phyloP scores from a whole-genome alignment of 1,284 basidiomycete species.

The Naganishia sp. region DNA sequence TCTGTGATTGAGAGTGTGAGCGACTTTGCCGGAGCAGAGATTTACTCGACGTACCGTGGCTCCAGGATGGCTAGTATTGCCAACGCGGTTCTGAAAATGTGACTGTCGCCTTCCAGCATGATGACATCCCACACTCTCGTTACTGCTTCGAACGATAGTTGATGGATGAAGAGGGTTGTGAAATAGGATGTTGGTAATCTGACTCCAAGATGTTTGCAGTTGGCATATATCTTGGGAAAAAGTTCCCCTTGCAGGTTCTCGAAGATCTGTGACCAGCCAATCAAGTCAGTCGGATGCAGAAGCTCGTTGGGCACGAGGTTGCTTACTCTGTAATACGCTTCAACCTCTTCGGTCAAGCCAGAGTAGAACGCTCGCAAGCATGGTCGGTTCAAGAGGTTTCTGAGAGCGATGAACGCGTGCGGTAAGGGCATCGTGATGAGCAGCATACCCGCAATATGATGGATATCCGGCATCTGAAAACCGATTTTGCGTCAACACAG shows the following conservation, averaged over 20 bases:
- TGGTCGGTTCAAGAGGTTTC: slow-evolving; percentile 84
- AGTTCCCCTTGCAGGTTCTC: slow-evolving; percentile 87
- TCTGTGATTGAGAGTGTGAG: slow-evolving; percentile 31
- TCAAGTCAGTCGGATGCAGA: slow-evolving; percentile 30
- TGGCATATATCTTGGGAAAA: slow-evolving; percentile 95
- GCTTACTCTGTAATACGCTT: slow-evolving; percentile 62
- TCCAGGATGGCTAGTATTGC: slow-evolving; percentile 83
- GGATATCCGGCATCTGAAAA: slow-evolving; percentile 50
- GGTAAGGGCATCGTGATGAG: slow-evolving; percentile 76
- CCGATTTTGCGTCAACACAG: slow-evolving; percentile 11
- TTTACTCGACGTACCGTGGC: slow-evolving; percentile 57
- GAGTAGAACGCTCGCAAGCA: slow-evolving; percentile 84
- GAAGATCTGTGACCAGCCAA: slow-evolving; percentile 67
- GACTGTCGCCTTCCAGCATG: slow-evolving; percentile 53
- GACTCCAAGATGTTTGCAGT: slow-evolving; percentile 75
- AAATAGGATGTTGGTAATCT: slow-evolving; percentile 63
- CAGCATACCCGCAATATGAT: slow-evolving; percentile 77
- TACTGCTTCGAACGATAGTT: slow-evolving; percentile 82
- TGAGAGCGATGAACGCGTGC: slow-evolving; percentile 78
- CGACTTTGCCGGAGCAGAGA: background rate
- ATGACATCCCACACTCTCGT: slow-evolving; percentile 78
- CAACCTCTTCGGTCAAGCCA: slow-evolving; percentile 61
- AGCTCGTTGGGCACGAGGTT: background rate
- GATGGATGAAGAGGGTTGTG: slow-evolving; percentile 77
- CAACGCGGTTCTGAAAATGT: slow-evolving; percentile 74